These are phyloP conservation scores for Capronia americana DNA, from an alignment of 2,329 filamentous ascomycete species.

Conservation along the genomic window DNA sequence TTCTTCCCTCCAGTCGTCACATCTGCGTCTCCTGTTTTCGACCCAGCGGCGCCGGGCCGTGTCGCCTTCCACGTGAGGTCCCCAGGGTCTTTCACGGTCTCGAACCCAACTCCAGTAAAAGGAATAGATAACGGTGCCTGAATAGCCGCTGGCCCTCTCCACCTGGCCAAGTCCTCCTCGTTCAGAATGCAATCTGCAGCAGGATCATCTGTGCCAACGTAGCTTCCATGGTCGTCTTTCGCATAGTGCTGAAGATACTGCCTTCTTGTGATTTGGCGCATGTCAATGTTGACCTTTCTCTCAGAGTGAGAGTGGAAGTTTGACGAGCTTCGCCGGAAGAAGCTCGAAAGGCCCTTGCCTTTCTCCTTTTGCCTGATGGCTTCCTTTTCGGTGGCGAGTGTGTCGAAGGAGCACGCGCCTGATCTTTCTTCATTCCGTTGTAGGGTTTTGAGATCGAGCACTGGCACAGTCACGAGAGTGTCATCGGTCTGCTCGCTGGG, in stretches of 20 bases:
- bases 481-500: slow-evolving; percentile 32
- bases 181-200: slow-evolving; percentile 37
- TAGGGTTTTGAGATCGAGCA: slow-evolving; percentile 23
- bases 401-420: background rate
- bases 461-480: slow-evolving; percentile 33
- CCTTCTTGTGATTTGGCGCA: slow-evolving; percentile 31
- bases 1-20: background rate
- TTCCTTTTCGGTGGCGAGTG: background rate
- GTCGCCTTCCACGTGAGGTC: background rate
- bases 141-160: background rate
- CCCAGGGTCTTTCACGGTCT: background rate
- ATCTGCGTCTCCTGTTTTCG: background rate
- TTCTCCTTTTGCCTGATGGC: background rate
- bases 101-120: background rate
- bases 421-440: background rate
- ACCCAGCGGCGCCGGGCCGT: background rate
- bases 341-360: slow-evolving; percentile 4
- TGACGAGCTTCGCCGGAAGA: slow-evolving; percentile 23
- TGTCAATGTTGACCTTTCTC: slow-evolving; percentile 24
- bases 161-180: slow-evolving; percentile 23
- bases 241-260: slow-evolving; percentile 38
- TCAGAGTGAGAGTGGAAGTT: background rate
- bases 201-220: slow-evolving; percentile 35
- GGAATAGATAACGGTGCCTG: background rate
- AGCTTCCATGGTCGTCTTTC: slow-evolving; percentile 36